A percentile compares a stretch with the other conserved stretches of the same genome.
Evolutionary conservation across 2,329 filamentous ascomycete species (phyloP).

Genomic region (Colletotrichum sp.): DNA sequence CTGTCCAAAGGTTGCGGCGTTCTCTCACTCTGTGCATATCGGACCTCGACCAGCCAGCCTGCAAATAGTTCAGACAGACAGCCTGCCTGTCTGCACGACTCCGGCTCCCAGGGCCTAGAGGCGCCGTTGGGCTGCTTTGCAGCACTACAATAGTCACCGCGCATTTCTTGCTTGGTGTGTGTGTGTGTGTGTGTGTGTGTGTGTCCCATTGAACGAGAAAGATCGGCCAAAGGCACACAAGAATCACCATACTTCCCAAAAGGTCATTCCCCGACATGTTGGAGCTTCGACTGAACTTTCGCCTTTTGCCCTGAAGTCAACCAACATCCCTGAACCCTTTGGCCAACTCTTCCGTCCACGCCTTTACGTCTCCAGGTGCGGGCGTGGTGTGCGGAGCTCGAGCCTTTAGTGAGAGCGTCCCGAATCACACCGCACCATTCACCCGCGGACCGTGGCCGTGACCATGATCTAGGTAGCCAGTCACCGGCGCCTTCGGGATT

Average conservation of each 20-base stretch:
- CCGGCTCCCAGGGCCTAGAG: not conserved
- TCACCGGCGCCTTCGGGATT: not conserved
- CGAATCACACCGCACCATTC: slow-evolving; percentile 1
- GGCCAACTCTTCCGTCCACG: not conserved
- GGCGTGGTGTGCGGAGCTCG: not conserved
- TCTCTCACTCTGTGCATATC: not conserved
- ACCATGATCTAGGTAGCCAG: not conserved
- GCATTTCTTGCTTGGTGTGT: not conserved
- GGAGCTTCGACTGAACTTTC: slow-evolving; percentile 21
- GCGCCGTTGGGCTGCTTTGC: not conserved
- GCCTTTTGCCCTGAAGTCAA: not conserved
- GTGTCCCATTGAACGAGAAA: not conserved
- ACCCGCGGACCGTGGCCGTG: not conserved
- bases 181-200: not conserved
- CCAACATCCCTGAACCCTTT: slow-evolving; percentile 12
- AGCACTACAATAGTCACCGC: not conserved
- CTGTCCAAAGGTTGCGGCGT: not conserved
- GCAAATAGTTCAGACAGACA: not conserved
- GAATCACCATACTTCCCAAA: not conserved
- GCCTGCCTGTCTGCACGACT: not conserved
- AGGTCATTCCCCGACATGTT: slow-evolving; percentile 5
- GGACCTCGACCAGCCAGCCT: not conserved
- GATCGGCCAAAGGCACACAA: not conserved
- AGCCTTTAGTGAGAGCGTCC: slow-evolving; percentile 10
- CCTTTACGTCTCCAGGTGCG: not conserved